phyloP scores from a whole-genome alignment of 2,329 filamentous ascomycete species.

The Fusarium sterilihyphosum region DNA sequence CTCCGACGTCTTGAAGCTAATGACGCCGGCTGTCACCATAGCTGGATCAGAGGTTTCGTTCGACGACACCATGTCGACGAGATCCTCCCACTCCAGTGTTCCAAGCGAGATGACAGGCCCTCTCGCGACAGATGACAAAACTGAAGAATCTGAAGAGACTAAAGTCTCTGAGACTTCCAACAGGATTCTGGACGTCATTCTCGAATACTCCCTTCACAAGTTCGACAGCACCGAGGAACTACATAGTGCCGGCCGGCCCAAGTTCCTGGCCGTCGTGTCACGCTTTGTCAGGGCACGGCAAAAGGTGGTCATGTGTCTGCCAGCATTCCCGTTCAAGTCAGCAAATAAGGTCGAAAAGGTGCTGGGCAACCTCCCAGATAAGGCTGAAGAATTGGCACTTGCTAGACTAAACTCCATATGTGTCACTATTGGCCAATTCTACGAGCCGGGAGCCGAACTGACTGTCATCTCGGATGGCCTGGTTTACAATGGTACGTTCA shows the following conservation, averaged over 20 bases:
- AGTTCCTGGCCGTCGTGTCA: neutral
- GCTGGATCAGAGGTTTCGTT: neutral
- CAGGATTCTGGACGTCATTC: neutral
- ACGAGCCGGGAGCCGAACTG: constrained; percentile 41
- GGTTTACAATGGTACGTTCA: constrained; percentile 58
- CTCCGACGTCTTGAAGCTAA: neutral
- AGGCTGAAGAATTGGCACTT: constrained; percentile 46
- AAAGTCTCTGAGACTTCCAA: neutral
- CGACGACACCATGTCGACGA: neutral
- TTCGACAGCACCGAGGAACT: neutral
- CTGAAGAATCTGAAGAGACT: neutral
- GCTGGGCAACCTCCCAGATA: constrained; percentile 44
- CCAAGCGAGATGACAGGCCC: neutral
- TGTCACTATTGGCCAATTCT: constrained; percentile 37
- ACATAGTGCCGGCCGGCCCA: neutral
- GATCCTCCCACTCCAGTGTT: neutral
- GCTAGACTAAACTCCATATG: constrained; percentile 44
- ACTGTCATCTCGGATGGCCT: constrained; percentile 64
- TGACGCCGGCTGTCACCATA: neutral
- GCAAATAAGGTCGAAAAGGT: constrained; percentile 49
- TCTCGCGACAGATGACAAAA: neutral
- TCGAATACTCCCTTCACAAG: constrained; percentile 9
- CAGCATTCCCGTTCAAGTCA: constrained; percentile 48
- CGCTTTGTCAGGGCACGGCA: neutral
- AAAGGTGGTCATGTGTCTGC: constrained; percentile 36